Base-by-base conservation (phyloP, 108 stramenopile genomes). In the Mayamaea pseudoterrestris region DNA sequence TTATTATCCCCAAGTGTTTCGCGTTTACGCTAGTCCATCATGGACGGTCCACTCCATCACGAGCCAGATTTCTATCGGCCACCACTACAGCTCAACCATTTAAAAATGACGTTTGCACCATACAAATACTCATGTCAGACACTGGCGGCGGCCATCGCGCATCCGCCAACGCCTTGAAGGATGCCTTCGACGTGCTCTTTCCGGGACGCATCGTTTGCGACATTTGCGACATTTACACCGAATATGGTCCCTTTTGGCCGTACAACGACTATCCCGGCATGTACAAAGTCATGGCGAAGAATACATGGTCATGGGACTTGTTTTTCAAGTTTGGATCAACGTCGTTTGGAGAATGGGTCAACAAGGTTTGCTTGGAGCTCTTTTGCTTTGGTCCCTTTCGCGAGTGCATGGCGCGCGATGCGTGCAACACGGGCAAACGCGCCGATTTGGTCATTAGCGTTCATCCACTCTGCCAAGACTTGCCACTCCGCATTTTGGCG, bases 361-460 rank as follows among this genome's bases (percentile, higher is more conserved):
- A 80, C 51, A 77, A 76, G 24, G 55, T 68, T 48, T 28, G 78
- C 44, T 48, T 81, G 55, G 74, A 78, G 12, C 41, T 28, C 1
- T 61, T 68, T 51, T 77, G 63, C 39, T 66, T 65, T 57, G 56
- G 59, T 11, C 20, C 69, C 23, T 71, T 68, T 44, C 29, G 47
- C 28, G 46, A 67, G 46, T 88, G 86, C 41, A n/a, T 88, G 50
- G 48, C 55, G 12, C 63, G 76, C 53, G 47, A 74, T 55, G 57
- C 30, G 17, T 60, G 50, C 3, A 58, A 50, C 18, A 55, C 58
- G 24, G 59, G 36, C 12, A 50, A 56, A 24, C 52, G 81, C 27
- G 82, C 87, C 0, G 95, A 97, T 57, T 72, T 97, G 65, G 84
- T 97, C n/a, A 78, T 97, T 9, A 82, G 78, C 14, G 95, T 97